Percentiles rank a stretch among this genome's conserved stretches.
These are phyloP conservation scores for Cardamine chenopodiifolia DNA, from an alignment of 345 rosid species.

Conservation along the genomic window DNA sequence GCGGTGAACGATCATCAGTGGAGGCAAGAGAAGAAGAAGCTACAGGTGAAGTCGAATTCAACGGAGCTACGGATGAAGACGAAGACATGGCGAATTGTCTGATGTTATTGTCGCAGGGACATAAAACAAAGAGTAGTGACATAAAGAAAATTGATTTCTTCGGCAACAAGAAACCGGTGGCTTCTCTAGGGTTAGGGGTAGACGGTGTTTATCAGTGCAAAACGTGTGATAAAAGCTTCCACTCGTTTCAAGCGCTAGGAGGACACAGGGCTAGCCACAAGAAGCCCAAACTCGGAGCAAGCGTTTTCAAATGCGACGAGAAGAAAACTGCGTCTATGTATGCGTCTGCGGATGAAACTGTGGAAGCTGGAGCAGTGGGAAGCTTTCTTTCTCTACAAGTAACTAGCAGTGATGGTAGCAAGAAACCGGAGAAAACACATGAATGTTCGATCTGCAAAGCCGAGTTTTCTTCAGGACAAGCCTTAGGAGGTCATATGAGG, in stretches of 20 bases:
- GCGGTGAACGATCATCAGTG: constrained; percentile 34
- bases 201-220: constrained; percentile 67
- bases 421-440: constrained; percentile 52
- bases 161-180: constrained; percentile 22
- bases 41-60: constrained; percentile 43
- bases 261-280: constrained; percentile 94
- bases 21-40: constrained; percentile 38
- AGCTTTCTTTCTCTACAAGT: constrained; percentile 61
- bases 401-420: constrained; percentile 26
- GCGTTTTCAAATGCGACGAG: constrained; percentile 34
- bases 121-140: constrained; percentile 39
- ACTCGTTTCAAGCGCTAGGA: constrained; percentile 92
- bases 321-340: constrained; percentile 25
- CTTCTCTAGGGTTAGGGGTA: constrained; percentile 35
- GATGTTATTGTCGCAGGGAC: constrained; percentile 83
- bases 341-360: constrained; percentile 27
- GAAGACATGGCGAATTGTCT: constrained; percentile 95
- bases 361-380: constrained; percentile 31
- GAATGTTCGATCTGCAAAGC: constrained; percentile 86
- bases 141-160: constrained; percentile 12
- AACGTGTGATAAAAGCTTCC: constrained; percentile 78
- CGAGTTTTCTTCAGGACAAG: constrained; percentile 87
- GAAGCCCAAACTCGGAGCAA: constrained; percentile 54
- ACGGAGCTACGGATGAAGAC: constrained; percentile 59
- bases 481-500: constrained; percentile 97